Evolutionary conservation across 176 grass and related monocot genomes (phyloP).

Genomic region (Saccharum spontaneum): DNA sequence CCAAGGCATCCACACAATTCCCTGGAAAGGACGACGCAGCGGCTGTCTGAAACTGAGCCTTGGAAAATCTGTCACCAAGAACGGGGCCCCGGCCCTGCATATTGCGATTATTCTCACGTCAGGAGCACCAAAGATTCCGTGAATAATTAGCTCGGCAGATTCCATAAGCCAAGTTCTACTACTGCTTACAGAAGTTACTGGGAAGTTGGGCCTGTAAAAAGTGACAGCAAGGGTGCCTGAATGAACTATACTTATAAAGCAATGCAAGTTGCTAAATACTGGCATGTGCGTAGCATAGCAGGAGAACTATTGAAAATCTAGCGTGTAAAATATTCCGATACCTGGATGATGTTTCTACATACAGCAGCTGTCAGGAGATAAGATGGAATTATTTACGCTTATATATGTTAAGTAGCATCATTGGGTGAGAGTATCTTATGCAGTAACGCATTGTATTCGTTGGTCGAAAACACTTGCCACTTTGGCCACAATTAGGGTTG

Average conservation of each 20-base stretch:
- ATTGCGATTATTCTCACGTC: not conserved
- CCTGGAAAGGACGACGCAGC: conserved; percentile 31
- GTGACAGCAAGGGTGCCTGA: not conserved
- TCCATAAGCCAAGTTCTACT: conserved; percentile 10
- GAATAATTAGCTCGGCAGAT: conserved; percentile 28
- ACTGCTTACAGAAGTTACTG: conserved; percentile 32
- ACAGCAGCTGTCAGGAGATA: no score
- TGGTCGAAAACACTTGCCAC: conserved; percentile 19
- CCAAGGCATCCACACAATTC: conserved; percentile 25
- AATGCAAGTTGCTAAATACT: not conserved
- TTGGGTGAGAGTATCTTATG: conserved; percentile 16
- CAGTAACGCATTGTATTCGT: conserved; percentile 14
- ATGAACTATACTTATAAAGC: not conserved
- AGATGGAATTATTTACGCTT: no score
- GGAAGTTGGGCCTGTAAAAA: conserved; percentile 3
- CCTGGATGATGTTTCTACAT: no score
- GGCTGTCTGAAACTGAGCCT: not conserved
- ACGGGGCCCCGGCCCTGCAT: conserved; percentile 13
- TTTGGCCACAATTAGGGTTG: not conserved
- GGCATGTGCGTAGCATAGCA: not conserved
- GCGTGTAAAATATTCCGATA: no score
- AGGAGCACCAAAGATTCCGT: conserved; percentile 19
- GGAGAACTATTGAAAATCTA: not conserved
- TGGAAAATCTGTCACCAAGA: conserved; percentile 35
- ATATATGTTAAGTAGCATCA: no score